phyloP scores from a whole-genome alignment of 345 rosid genomes.

The Salix koriyanagi region DNA sequence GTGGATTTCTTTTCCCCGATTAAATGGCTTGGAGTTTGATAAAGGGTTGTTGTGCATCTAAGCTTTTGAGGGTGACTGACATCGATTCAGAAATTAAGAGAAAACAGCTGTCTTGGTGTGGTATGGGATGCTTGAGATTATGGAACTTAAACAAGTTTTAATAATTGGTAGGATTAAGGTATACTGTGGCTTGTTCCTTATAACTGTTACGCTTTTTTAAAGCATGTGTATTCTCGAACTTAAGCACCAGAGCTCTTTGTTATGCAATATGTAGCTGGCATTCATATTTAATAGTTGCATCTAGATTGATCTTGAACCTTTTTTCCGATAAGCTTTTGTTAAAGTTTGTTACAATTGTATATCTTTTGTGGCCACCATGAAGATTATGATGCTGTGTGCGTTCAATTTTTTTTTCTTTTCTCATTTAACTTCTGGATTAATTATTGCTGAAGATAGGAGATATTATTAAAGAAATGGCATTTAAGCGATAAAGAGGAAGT shows the following conservation, averaged over 20 bases:
- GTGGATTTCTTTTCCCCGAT: not conserved
- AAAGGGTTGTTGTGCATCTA: slow-evolving; percentile 24
- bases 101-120: not conserved
- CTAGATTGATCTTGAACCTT: not conserved
- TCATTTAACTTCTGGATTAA: not conserved
- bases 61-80: not conserved
- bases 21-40: not conserved
- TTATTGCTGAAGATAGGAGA: not conserved
- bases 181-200: not conserved
- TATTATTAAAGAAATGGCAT: too few relatives aligned
- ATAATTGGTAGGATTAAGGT: not conserved
- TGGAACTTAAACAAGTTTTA: not conserved
- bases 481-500: not conserved
- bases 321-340: not conserved
- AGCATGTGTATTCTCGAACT: not conserved
- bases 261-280: not conserved
- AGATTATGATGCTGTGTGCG: not conserved
- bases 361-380: not conserved
- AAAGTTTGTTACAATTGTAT: not conserved
- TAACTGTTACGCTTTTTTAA: not conserved
- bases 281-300: not conserved
- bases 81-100: slow-evolving; percentile 4
- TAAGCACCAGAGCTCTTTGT: not conserved
- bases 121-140: not conserved
- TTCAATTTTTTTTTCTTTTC: not conserved